Conservation (phyloP, 1,284 basidiomycete species). For the Boletus semigastroideus region DNA sequence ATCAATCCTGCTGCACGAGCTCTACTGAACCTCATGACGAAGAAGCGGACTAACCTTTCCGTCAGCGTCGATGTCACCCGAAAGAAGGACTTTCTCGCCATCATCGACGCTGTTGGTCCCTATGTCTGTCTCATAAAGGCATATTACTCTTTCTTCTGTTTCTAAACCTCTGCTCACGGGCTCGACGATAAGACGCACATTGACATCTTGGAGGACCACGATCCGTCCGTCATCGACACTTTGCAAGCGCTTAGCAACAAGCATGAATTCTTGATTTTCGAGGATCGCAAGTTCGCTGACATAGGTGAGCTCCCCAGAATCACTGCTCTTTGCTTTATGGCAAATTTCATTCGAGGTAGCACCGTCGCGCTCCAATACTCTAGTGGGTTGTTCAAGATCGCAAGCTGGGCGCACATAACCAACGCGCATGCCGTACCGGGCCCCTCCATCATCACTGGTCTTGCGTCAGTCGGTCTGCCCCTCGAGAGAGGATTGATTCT, state of each 20-base stretch:
- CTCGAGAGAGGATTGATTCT: constrained; percentile 82
- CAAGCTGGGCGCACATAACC: constrained; percentile 95
- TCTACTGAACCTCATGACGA: constrained; percentile 82
- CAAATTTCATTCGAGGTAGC: constrained; percentile 64
- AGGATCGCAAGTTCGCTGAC: constrained; percentile 99
- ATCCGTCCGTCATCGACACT: constrained; percentile 67
- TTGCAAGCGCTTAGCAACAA: constrained; percentile 74
- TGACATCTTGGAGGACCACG: constrained; percentile 94
- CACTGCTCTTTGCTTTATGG: not conserved
- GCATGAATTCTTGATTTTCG: constrained; percentile 96
- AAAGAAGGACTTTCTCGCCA: constrained; percentile 76
- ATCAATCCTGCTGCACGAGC: constrained; percentile 73
- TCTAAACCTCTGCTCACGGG: constrained; percentile 26
- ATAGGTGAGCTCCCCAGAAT: constrained; percentile 64
- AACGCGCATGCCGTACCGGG: constrained; percentile 97
- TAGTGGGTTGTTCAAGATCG: constrained; percentile 90
- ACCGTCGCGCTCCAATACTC: constrained; percentile 96
- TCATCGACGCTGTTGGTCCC: constrained; percentile 88
- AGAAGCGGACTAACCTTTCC: constrained; percentile 91
- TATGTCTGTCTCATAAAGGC: constrained; percentile 95
- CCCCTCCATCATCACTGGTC: constrained; percentile 88
- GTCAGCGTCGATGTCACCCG: constrained; percentile 95
- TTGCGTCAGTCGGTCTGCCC: constrained; percentile 83
- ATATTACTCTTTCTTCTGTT: constrained; percentile 20
- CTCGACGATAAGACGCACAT: constrained; percentile 81